Evolutionary conservation across 225 moss, liverwort and hornwort species (phyloP).

Genomic region (Ulota crispa): DNA sequence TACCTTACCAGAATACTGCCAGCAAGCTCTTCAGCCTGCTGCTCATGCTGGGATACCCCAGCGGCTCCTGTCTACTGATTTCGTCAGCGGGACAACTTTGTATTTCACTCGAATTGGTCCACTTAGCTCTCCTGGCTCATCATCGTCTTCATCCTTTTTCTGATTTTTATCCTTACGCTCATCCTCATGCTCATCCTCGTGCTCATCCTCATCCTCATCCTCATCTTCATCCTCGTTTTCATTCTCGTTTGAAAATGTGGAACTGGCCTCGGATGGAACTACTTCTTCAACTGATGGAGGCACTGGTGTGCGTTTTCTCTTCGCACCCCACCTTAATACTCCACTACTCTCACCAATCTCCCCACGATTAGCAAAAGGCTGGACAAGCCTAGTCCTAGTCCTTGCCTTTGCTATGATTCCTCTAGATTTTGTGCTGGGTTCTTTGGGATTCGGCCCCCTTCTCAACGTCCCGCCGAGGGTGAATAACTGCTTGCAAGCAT

Average conservation of each 20-base stretch:
- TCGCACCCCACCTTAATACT: neutral
- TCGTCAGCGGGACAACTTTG: neutral
- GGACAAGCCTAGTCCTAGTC: too few relatives aligned
- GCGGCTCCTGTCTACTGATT: neutral
- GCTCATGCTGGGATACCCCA: too few relatives aligned
- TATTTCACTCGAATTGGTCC: neutral
- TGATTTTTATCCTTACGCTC: neutral
- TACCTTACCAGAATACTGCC: too few relatives aligned
- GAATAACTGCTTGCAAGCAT: rapidly evolving
- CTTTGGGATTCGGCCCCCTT: neutral
- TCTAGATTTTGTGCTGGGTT: rapidly evolving
- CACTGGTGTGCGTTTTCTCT: rapidly evolving
- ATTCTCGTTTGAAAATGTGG: neutral
- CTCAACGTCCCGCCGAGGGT: neutral
- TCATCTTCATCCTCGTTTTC: neutral
- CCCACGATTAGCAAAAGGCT: rapidly evolving
- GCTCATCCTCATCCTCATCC: rapidly evolving
- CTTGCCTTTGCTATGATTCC: too few relatives aligned
- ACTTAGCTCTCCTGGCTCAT: too few relatives aligned
- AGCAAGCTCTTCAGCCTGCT: neutral
- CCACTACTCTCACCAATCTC: rapidly evolving
- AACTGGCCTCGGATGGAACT: too few relatives aligned
- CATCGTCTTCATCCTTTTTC: rapidly evolving
- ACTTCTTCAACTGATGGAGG: rapidly evolving
- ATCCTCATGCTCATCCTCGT: rapidly evolving